These are phyloP conservation scores for Erodium trifolium DNA, from an alignment of 441 rosid genomes.

Conservation along the genomic window DNA sequence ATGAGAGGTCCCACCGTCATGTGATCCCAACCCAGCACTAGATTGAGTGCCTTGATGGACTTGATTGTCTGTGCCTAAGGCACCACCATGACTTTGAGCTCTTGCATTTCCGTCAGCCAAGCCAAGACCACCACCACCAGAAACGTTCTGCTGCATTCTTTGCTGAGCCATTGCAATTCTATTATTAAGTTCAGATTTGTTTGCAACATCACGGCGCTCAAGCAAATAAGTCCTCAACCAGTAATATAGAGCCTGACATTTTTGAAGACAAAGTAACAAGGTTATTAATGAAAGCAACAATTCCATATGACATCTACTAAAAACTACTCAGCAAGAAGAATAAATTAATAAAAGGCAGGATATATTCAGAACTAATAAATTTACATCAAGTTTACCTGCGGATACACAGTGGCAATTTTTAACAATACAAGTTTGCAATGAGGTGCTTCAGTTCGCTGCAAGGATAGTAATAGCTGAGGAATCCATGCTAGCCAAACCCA, in stretches of 20 bases:
- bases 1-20: conserved; percentile 65
- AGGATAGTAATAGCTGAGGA: conserved; percentile 91
- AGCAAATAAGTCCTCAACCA: conserved; percentile 97
- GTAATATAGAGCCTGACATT: conserved; percentile 84
- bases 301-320: too few species aligned
- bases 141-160: conserved; percentile 70
- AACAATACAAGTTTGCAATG: conserved; percentile 92
- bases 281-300: conserved; percentile 1
- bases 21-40: conserved; percentile 55
- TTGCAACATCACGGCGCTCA: conserved; percentile 93
- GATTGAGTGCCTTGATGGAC: conserved; percentile 53
- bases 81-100: conserved; percentile 40
- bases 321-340: not conserved
- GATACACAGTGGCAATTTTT: conserved; percentile 80
- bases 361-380: not conserved
- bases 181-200: conserved; percentile 64
- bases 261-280: conserved; percentile 16
- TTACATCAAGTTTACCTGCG: conserved; percentile 44
- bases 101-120: conserved; percentile 48
- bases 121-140: conserved; percentile 46
- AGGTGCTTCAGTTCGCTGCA: conserved; percentile 96
- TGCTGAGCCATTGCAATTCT: conserved; percentile 81
- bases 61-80: conserved; percentile 54
- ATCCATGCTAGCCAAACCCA: conserved; percentile 99
- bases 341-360: not conserved